These are phyloP conservation scores for Rubia occidens DNA, from an alignment of 305 asterid species.

Conservation along the genomic window DNA sequence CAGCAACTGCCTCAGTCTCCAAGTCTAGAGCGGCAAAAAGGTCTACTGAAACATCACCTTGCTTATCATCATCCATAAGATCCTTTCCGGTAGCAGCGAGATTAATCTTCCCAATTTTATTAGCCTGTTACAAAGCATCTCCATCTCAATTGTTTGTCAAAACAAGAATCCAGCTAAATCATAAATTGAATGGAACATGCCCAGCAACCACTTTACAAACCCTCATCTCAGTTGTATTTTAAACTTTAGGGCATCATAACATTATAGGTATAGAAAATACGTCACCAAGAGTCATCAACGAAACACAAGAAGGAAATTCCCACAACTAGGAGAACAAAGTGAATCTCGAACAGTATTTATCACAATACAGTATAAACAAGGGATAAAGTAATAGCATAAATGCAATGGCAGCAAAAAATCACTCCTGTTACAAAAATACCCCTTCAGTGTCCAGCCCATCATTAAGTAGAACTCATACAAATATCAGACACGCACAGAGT, in stretches of 20 bases:
- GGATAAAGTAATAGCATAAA: neutral
- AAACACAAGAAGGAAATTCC: neutral
- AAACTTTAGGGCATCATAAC: neutral
- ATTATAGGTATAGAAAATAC: neutral
- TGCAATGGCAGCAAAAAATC: neutral
- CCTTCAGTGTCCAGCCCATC: no score
- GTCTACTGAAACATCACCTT: conserved; percentile 91
- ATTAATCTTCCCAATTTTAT: conserved; percentile 90
- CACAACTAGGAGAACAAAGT: neutral
- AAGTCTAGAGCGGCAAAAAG: conserved; percentile 80
- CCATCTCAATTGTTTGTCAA: conserved; percentile 14
- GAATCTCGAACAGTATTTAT: neutral
- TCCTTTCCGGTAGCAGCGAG: conserved; percentile 99
- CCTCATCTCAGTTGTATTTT: neutral
- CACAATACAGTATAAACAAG: neutral
- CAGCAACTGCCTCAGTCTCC: conserved; percentile 66
- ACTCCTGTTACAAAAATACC: no score
- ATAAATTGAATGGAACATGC: neutral
- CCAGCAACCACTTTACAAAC: neutral
- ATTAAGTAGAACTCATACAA: no score
- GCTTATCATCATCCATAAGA: conserved; percentile 98
- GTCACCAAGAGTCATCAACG: neutral
- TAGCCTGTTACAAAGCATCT: conserved; percentile 50
- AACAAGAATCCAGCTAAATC: neutral
- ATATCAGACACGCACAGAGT: no score